These are phyloP conservation scores for Priceomyces fermenticarens DNA, from an alignment of 805 yeast genomes.

Conservation along the genomic window DNA sequence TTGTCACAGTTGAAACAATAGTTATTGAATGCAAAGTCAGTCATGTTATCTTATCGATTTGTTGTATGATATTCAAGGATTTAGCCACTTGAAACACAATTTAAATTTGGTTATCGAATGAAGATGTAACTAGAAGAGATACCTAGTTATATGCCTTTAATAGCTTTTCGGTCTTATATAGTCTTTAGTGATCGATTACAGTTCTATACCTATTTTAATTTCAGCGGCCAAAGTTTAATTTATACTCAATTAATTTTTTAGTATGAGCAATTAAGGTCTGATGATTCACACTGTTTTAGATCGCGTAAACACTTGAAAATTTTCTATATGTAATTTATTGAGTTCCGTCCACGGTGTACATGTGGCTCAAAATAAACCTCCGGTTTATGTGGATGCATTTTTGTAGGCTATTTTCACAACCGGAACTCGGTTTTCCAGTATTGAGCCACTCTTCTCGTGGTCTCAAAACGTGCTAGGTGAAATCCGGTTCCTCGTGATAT, in stretches of 20 bases:
- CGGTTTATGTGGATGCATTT: neutral
- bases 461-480: too few species aligned
- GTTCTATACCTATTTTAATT: neutral
- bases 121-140: slow-evolving; percentile 1
- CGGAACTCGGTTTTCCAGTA: too few species aligned
- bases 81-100: neutral
- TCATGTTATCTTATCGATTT: slow-evolving; percentile 27
- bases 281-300: slow-evolving; percentile 6
- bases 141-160: too few species aligned
- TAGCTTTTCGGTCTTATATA: neutral
- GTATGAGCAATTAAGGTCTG: slow-evolving; percentile 5
- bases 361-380: slow-evolving; percentile 5
- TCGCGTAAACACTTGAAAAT: slow-evolving; percentile 7
- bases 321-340: neutral
- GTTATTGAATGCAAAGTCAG: slow-evolving; percentile 36
- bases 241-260: slow-evolving; percentile 5
- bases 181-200: neutral
- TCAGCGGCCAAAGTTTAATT: slow-evolving; percentile 7
- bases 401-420: too few species aligned
- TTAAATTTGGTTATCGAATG: neutral
- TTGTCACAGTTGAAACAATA: slow-evolving; percentile 37
- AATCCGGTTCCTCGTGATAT: too few species aligned
- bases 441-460: too few species aligned
- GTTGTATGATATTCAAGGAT: neutral
- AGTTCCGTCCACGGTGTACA: slow-evolving; percentile 5